Evolutionary conservation across 163 green algal species (phyloP).

Genomic region (Chlamydomonas reinhardtii): DNA sequence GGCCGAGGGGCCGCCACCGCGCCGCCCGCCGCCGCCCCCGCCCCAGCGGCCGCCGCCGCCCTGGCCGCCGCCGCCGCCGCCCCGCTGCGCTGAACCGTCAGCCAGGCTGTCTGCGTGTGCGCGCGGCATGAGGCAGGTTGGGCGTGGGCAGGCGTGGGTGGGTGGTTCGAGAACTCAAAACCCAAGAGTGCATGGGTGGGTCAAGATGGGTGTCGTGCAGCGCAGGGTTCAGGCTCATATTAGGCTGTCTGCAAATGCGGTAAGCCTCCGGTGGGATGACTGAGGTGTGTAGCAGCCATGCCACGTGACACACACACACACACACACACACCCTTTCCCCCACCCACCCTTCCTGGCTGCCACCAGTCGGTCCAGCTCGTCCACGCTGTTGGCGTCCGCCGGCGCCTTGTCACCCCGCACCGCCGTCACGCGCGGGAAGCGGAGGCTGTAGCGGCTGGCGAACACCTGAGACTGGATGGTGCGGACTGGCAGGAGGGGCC

Average conservation of each 20-base stretch:
- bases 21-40: neutral
- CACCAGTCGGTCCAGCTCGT: slow-evolving; percentile 27
- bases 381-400: neutral
- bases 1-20: neutral
- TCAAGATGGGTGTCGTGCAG: no score
- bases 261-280: no score
- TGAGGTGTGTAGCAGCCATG: no score
- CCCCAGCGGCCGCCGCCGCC: neutral
- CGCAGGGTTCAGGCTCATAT: no score
- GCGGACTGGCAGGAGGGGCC: slow-evolving; percentile 58
- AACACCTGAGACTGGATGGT: slow-evolving; percentile 67
- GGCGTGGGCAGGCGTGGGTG: no score
- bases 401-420: slow-evolving; percentile 62
- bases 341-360: neutral
- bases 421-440: slow-evolving; percentile 69
- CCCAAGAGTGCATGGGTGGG: no score
- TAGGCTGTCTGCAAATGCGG: no score
- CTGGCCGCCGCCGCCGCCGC: neutral
- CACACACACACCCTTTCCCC: no score
- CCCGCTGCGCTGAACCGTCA: neutral
- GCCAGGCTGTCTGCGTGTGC: no score
- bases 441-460: slow-evolving; percentile 63
- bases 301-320: no score
- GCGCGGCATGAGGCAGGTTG: no score
- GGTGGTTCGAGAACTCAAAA: no score